Percentiles rank a stretch among this genome's conserved stretches.
phyloP scores from a whole-genome alignment of 768 basidiomycete genomes.

The Boletus subcaerulescens region DNA sequence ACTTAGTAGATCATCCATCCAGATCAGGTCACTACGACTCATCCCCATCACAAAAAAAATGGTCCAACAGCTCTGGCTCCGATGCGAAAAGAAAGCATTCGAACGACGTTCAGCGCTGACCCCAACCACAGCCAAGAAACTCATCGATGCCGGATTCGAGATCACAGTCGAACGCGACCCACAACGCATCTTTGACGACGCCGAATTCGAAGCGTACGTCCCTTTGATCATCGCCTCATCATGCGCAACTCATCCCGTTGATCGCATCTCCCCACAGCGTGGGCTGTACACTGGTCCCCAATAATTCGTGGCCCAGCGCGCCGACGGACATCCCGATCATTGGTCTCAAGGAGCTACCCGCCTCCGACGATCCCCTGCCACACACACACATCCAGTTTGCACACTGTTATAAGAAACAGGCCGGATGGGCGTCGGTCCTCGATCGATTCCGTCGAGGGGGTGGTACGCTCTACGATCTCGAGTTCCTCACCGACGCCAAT shows the following conservation, averaged over 20 bases:
- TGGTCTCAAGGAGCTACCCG: conserved; percentile 94
- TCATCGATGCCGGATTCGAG: conserved; percentile 87
- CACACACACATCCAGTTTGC: conserved; percentile 99
- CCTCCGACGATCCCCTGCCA: conserved; percentile 73
- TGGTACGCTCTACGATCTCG: conserved; percentile 90
- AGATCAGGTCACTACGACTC: too few species aligned
- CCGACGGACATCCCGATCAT: conserved; percentile 77
- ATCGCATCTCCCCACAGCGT: conserved; percentile 49
- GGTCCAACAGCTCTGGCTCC: conserved; percentile 75
- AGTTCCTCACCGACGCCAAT: conserved; percentile 82
- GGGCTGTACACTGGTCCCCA: conserved; percentile 82
- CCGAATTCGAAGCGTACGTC: conserved; percentile 87
- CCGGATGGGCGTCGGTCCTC: conserved; percentile 85
- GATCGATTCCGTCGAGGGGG: conserved; percentile 79
- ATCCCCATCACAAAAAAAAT: background rate
- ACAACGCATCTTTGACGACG: conserved; percentile 91
- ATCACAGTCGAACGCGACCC: conserved; percentile 91
- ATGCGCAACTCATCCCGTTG: too few species aligned
- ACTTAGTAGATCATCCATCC: too few species aligned
- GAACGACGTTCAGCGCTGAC: conserved; percentile 92
- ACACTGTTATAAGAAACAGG: conserved; percentile 96
- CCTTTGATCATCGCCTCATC: conserved; percentile 7
- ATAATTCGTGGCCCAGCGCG: conserved; percentile 87
- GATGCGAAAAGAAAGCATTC: conserved; percentile 95
- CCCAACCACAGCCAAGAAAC: conserved; percentile 82